Evolutionary conservation across 306 rosid species (phyloP).

Genomic region (Vigna reflexopilosa): DNA sequence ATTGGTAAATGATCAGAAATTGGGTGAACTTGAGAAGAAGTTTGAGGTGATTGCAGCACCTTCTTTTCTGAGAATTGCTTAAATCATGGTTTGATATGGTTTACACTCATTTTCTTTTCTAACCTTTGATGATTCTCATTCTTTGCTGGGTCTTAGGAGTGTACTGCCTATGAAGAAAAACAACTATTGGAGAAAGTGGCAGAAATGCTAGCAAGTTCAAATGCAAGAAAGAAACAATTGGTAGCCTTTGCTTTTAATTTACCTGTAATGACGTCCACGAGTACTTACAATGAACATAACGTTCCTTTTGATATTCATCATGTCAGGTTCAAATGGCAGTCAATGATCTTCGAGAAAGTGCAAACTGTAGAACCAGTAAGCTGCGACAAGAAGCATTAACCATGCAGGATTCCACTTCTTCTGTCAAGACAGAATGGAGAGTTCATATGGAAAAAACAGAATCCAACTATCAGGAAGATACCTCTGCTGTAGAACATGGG

Average conservation of each 20-base stretch:
- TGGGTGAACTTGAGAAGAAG: slow-evolving; percentile 88
- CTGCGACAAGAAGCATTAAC: slow-evolving; percentile 85
- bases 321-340: slow-evolving; percentile 88
- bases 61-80: slow-evolving; percentile 29
- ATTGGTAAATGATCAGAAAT: slow-evolving; percentile 72
- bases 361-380: slow-evolving; percentile 77
- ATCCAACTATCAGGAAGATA: slow-evolving; percentile 77
- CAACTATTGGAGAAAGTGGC: slow-evolving; percentile 92
- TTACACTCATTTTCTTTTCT: not conserved
- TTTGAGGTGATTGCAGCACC: slow-evolving; percentile 75
- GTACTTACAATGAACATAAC: slow-evolving; percentile 2
- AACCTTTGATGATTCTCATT: slow-evolving; percentile 20
- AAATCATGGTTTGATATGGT: slow-evolving; percentile 9
- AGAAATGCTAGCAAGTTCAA: slow-evolving; percentile 91
- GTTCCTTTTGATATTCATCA: slow-evolving; percentile 38
- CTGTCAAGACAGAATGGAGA: slow-evolving; percentile 82
- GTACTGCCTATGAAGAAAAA: slow-evolving; percentile 92
- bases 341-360: slow-evolving; percentile 91
- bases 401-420: slow-evolving; percentile 83
- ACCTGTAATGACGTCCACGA: slow-evolving; percentile 1
- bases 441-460: slow-evolving; percentile 90
- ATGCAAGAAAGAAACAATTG: slow-evolving; percentile 90
- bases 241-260: slow-evolving; percentile 51
- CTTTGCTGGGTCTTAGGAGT: slow-evolving; percentile 62
- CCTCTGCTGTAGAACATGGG: slow-evolving; percentile 84